Percentiles rank a stretch among this genome's conserved stretches.
Evolutionary conservation across 2,329 filamentous ascomycete species (phyloP).

Genomic region (Phaeoacremonium minimum): DNA sequence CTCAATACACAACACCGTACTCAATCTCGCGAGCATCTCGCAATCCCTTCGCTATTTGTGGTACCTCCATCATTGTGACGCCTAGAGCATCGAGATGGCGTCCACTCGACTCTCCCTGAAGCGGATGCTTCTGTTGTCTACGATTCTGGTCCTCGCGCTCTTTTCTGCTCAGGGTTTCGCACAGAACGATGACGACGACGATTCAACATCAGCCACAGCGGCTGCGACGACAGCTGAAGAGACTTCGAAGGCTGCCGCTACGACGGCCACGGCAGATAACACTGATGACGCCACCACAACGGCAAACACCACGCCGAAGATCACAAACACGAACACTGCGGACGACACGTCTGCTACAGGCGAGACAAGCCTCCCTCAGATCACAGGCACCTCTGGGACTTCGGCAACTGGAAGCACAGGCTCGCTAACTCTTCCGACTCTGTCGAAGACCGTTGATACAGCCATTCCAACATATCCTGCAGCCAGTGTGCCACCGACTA

Average conservation of each 20-base stretch:
- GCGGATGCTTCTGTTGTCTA: constrained; percentile 24
- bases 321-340: constrained; percentile 4
- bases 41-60: no score
- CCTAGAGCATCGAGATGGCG: no score
- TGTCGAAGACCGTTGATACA: constrained; percentile 28
- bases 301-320: constrained; percentile 5
- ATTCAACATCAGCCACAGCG: constrained; percentile 6
- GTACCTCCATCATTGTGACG: no score
- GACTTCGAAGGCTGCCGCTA: not conserved
- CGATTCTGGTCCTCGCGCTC: constrained; percentile 17
- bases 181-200: constrained; percentile 13
- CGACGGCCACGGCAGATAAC: constrained; percentile 5
- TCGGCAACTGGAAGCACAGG: constrained; percentile 12
- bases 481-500: constrained; percentile 75
- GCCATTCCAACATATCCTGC: constrained; percentile 59
- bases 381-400: constrained; percentile 15
- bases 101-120: constrained; percentile 21
- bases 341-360: not conserved
- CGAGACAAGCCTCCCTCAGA: constrained; percentile 9
- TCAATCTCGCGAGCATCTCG: no score
- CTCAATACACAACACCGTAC: no score
- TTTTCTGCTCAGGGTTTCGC: constrained; percentile 19
- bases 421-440: constrained; percentile 29
- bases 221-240: constrained; percentile 4
- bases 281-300: constrained; percentile 8